These are phyloP conservation scores for Telopea speciosissima DNA, from an alignment of 177 flowering plant species.

Conservation along the genomic window DNA sequence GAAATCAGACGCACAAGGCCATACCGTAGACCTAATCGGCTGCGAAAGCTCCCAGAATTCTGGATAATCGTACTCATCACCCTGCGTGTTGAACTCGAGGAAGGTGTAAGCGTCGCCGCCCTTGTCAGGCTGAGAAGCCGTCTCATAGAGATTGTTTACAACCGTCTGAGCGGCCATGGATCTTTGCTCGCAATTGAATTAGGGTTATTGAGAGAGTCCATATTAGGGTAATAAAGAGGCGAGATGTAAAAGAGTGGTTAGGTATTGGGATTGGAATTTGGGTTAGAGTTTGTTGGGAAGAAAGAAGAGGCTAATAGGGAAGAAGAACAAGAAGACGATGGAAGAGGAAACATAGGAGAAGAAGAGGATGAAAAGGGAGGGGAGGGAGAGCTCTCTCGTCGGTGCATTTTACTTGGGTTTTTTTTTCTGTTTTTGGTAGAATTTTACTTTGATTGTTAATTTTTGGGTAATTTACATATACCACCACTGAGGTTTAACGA, in stretches of 20 bases:
- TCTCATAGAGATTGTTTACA: constrained; percentile 63
- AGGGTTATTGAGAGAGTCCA: constrained; percentile 2
- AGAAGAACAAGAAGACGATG: background rate
- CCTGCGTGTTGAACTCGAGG: constrained; percentile 91
- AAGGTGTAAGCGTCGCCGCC: constrained; percentile 92
- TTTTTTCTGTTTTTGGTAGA: too few species aligned
- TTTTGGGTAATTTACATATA: too few species aligned
- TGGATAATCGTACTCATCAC: constrained; percentile 67
- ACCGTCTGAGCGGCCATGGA: constrained; percentile 71
- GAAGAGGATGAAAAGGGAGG: background rate
- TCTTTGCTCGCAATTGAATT: background rate
- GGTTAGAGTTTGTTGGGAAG: constrained; percentile 28
- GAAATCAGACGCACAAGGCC: constrained; percentile 73
- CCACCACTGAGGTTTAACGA: too few species aligned
- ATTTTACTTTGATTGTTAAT: too few species aligned
- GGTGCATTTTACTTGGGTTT: background rate
- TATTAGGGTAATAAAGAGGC: background rate
- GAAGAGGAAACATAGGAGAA: too few species aligned
- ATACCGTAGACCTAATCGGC: constrained; percentile 54
- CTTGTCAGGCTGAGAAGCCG: constrained; percentile 96
- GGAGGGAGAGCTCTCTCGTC: background rate
- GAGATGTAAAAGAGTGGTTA: background rate
- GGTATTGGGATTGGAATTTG: constrained; percentile 31
- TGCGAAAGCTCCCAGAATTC: constrained; percentile 61
- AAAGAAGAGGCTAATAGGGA: background rate